A percentile compares a stretch with the other conserved stretches of the same genome.
These are phyloP conservation scores for Mycena maculata DNA, from an alignment of 768 basidiomycete genomes.

Conservation along the genomic window DNA sequence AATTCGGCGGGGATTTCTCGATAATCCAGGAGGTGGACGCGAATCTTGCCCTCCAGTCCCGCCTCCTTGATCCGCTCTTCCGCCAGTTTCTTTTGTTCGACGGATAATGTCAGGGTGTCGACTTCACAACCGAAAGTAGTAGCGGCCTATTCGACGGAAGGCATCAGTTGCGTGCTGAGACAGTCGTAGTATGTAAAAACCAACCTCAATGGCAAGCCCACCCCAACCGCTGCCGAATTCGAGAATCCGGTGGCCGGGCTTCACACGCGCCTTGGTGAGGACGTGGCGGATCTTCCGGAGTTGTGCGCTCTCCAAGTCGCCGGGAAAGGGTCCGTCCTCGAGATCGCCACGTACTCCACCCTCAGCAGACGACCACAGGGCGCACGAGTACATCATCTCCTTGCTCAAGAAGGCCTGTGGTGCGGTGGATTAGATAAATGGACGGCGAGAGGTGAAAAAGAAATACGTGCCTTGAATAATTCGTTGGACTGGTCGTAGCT, in stretches of 20 bases:
- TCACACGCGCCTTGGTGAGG: slow-evolving; percentile 79
- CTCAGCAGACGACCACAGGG: slow-evolving; percentile 83
- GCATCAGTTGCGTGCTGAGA: slow-evolving; percentile 1
- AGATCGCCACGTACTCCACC: slow-evolving; percentile 84
- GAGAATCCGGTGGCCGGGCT: slow-evolving; percentile 82
- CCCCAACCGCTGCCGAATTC: slow-evolving; percentile 98
- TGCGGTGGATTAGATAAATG: slow-evolving; percentile 23
- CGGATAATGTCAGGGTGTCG: slow-evolving; percentile 88
- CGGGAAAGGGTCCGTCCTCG: slow-evolving; percentile 61
- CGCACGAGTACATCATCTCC: slow-evolving; percentile 97
- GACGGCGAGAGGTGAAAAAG: slow-evolving; percentile 9
- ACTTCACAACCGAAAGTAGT: slow-evolving; percentile 82
- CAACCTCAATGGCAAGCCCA: slow-evolving; percentile 86
- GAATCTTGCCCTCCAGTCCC: slow-evolving; percentile 75
- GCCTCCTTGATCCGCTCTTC: slow-evolving; percentile 84
- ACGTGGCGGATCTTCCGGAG: slow-evolving; percentile 86
- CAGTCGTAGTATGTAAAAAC: slow-evolving; percentile 15
- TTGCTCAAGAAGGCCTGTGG: slow-evolving; percentile 78
- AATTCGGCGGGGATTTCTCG: slow-evolving; percentile 87
- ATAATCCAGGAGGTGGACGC: slow-evolving; percentile 92
- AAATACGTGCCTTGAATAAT: slow-evolving; percentile 72
- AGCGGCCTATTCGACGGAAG: slow-evolving; percentile 62
- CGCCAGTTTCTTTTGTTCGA: slow-evolving; percentile 88
- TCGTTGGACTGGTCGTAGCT: slow-evolving; percentile 95
- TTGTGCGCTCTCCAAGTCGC: slow-evolving; percentile 86